A percentile compares a stretch with the other conserved stretches of the same genome.
Evolutionary conservation across 2,329 filamentous ascomycete genomes (phyloP).

Genomic region (Sclerotinia nivalis): DNA sequence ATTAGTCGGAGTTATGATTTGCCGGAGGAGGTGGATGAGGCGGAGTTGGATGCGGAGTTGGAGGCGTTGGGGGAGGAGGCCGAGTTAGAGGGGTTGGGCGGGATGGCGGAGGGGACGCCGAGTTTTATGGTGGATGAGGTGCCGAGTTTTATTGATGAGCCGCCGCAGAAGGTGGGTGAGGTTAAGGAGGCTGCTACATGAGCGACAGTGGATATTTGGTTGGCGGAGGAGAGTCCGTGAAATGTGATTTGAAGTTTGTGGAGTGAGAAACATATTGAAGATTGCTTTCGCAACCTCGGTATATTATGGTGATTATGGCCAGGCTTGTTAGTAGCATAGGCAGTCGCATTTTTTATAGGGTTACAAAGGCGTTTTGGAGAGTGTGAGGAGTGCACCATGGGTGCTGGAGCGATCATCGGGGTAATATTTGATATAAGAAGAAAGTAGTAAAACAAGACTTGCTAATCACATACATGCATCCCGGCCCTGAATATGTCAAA

Average conservation of each 20-base stretch:
- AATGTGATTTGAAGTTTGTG: not conserved
- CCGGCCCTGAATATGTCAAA: not conserved
- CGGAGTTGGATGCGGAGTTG: slow-evolving; percentile 91
- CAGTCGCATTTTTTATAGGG: not conserved
- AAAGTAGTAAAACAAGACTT: not conserved
- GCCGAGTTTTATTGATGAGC: slow-evolving; percentile 90
- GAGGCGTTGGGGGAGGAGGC: slow-evolving; percentile 93
- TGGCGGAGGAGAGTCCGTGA: not conserved
- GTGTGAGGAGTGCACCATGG: not conserved
- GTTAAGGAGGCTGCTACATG: slow-evolving; percentile 76
- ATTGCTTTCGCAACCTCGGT: not conserved
- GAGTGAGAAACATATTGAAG: not conserved
- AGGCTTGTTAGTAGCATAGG: not conserved
- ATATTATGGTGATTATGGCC: not conserved
- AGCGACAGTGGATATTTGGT: not conserved
- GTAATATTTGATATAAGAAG: slow-evolving; percentile 1
- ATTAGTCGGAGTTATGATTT: slow-evolving; percentile 90
- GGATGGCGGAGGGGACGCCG: slow-evolving; percentile 61
- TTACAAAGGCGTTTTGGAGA: not conserved
- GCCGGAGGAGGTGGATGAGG: slow-evolving; percentile 95
- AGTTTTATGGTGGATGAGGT: slow-evolving; percentile 87
- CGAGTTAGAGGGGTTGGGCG: slow-evolving; percentile 71
- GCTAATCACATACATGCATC: not conserved
- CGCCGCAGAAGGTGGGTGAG: slow-evolving; percentile 70
- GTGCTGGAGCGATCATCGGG: not conserved